Base-by-base conservation (phyloP, 1,284 basidiomycete genomes). In the Cutaneotrichosporon daszewskae region DNA sequence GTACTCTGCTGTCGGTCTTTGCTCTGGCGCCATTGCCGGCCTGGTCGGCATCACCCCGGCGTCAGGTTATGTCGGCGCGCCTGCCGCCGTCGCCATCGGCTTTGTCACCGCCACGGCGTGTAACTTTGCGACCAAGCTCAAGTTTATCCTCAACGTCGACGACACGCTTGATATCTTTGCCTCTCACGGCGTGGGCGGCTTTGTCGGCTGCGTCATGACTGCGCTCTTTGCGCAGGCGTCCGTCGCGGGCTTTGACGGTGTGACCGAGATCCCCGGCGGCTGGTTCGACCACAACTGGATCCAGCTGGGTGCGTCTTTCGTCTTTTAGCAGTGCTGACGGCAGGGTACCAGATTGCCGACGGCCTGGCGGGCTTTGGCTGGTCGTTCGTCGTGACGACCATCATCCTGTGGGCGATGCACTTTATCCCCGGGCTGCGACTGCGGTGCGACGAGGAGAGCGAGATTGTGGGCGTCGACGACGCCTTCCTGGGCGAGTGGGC, bases 41-140 rank as follows among this genome's bases (percentile, higher is more conserved):
- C 79, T 95, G 11, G 89, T 74, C 40, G 73, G 72, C 40, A 94
- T 95, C 68, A 95, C 91, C 1, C 91, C 92, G 13, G 92, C 80
- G 6, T 86, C 88, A 16, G 89, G 90, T 54, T 95, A 74, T 69
- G 89, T 95, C 38, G 89, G 88, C 38, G 71, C 87, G 16, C 67
- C 86, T 19, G 86, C 90, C 3, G 76, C 89, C 11, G 81, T 92
- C 9, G 76, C 83, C 1, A 92, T 89, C 62, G 91, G 94, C 40
- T 77, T 94, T 62, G 72, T 91, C 58, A 85, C 83, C 3, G 91
- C 85, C 22, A 82, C 85, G 0, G 71, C 81, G 1, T 91, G 87
- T 75, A 97, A 97, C 75, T 95, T 90, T 63, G 88, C 86, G 14
- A 97, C 92, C 17, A 87, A 91, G 67, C 78, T 97, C 73, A 97